These are phyloP conservation scores for Biancaea sappan DNA, from an alignment of 306 rosid genomes.

Conservation along the genomic window DNA sequence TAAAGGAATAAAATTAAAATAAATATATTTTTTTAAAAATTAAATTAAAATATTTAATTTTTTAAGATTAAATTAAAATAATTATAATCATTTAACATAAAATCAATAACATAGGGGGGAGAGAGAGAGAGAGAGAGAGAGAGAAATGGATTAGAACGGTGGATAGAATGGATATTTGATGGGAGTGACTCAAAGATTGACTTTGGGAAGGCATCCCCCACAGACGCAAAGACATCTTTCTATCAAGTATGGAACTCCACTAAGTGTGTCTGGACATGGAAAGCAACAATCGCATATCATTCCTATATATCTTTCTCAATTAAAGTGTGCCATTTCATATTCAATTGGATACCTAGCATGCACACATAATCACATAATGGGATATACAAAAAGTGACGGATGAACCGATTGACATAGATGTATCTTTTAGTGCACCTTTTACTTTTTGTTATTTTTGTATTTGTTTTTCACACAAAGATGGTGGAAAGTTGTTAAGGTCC, in stretches of 20 bases:
- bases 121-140: neutral
- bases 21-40: no score
- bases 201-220: slow-evolving; percentile 40
- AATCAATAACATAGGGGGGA: no score
- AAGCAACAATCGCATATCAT: slow-evolving; percentile 37
- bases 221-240: slow-evolving; percentile 28
- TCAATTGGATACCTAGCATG: neutral
- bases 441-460: neutral
- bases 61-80: no score
- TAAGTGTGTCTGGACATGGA: slow-evolving; percentile 38
- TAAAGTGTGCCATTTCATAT: slow-evolving; percentile 23
- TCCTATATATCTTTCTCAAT: slow-evolving; percentile 13
- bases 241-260: slow-evolving; percentile 46
- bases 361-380: slow-evolving; percentile 50
- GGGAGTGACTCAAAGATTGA: slow-evolving; percentile 33
- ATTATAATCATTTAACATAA: no score
- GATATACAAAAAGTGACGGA: slow-evolving; percentile 36
- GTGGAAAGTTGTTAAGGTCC: slow-evolving; percentile 10
- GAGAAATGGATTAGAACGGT: neutral
- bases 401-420: neutral
- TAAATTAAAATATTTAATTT: no score
- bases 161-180: slow-evolving; percentile 34
- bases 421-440: slow-evolving; percentile 25
- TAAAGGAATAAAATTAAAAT: no score
- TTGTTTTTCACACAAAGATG: slow-evolving; percentile 13